Evolutionary conservation across 2,329 filamentous ascomycete species (phyloP), one percentile per base, ranked within the genome.

Genomic region (Xylariaceae sp.): DNA sequence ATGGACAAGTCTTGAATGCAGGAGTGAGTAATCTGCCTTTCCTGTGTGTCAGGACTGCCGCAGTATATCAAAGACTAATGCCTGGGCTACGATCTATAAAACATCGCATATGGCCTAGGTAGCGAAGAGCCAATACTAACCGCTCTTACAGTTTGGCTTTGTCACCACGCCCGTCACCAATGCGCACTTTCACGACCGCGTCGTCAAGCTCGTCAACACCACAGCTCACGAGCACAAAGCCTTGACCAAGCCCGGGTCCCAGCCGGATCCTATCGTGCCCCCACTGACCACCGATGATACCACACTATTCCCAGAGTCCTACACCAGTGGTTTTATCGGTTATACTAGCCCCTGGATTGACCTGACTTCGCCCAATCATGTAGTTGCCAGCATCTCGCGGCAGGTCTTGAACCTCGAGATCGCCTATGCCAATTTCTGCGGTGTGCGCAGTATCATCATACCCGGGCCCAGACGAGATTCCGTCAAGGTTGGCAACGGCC

Each of bases 351-450:
- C 89, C 6, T 97, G 92, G 92, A 92, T 96, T 58, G 91, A 97
- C 65, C 73, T 97, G 11, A 86, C 85, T 61, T 95, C 91, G 2
- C 72, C 83, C 1, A 87, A 96, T 66, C 88, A 90, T 6, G 70
- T 92, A 54, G 85, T 97, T 55, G 84, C 90, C 7, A 89, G 88
- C 66, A 79, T 97, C 51, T 96, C 92, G 33, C 83, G 89, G 40
- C 92, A 96, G 70, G 87, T 95, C 6, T 75, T 99, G 55, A 90
- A 90, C 65, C 78, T 96, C 36, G 94, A 99, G 67, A 80, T 97
- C 42, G 88, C 90, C 43, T 99, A 96, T 71, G 94, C 95, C 56
- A 91, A 90, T 55, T 99, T 97, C 71, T 96, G 90, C 63, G 95
- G 95, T 33, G 80, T 94, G 42, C 83, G 85, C 48, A 95, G 87